These are phyloP conservation scores for Fennellomyces sp. DNA, from an alignment of 371 early-diverging fungal genomes.

Conservation along the genomic window DNA sequence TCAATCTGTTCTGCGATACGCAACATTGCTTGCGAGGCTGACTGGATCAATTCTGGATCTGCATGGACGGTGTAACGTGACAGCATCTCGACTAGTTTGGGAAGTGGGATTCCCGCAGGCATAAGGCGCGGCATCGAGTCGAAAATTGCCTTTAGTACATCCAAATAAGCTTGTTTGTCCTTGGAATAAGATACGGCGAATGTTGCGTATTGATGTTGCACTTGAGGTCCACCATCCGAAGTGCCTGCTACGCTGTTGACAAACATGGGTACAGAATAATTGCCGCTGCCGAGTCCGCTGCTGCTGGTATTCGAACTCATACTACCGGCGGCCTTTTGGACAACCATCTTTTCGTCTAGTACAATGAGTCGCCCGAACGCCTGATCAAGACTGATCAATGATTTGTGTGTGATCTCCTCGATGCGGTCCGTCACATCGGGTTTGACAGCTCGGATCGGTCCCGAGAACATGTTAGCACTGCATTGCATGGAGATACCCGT, in stretches of 20 bases:
- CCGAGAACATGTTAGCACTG: slow-evolving; percentile 43
- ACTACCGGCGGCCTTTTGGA: slow-evolving; percentile 27
- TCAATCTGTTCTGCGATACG: slow-evolving; percentile 73
- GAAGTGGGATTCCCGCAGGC: slow-evolving; percentile 67
- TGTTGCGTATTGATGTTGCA: slow-evolving; percentile 63
- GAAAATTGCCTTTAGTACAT: slow-evolving; percentile 66
- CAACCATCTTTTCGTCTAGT: slow-evolving; percentile 54
- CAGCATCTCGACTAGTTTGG: slow-evolving; percentile 75
- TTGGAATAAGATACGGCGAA: slow-evolving; percentile 64
- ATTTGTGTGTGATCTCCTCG: slow-evolving; percentile 57
- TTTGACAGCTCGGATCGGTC: slow-evolving; percentile 37
- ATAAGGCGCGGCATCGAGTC: slow-evolving; percentile 77
- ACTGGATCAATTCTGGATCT: slow-evolving; percentile 77
- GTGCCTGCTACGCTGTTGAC: slow-evolving; percentile 26
- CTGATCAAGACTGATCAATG: slow-evolving; percentile 58
- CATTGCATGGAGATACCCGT: slow-evolving; percentile 35
- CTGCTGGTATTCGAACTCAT: slow-evolving; percentile 3
- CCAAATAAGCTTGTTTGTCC: slow-evolving; percentile 73
- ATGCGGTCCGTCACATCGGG: slow-evolving; percentile 58
- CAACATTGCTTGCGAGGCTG: slow-evolving; percentile 66
- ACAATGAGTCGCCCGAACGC: slow-evolving; percentile 54
- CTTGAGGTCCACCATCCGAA: slow-evolving; percentile 38
- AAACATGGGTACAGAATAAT: slow-evolving; percentile 42
- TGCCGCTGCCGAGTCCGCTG: slow-evolving; percentile 15
- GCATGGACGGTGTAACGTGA: slow-evolving; percentile 79